Conservation (phyloP, 805 yeast species). For the Candida namnaoensis region DNA sequence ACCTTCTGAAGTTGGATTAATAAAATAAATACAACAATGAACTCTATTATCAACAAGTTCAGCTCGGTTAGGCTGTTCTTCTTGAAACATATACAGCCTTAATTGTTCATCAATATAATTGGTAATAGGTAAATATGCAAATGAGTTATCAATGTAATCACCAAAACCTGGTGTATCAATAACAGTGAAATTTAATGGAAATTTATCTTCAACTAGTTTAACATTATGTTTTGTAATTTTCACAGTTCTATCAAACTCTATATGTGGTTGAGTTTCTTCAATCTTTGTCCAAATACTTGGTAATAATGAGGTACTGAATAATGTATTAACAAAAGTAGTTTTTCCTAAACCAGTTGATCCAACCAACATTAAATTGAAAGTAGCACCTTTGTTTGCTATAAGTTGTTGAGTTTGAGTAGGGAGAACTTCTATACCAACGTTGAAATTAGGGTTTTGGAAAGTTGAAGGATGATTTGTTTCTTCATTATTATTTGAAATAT, state of each 20-base stretch:
- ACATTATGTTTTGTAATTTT: slow-evolving; percentile 28
- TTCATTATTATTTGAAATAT: no score
- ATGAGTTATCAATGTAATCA: slow-evolving; percentile 53
- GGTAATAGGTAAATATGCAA: slow-evolving; percentile 60
- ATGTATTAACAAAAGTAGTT: slow-evolving; percentile 71
- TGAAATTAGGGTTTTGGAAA: neutral
- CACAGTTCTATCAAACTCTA: slow-evolving; percentile 26
- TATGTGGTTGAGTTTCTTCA: slow-evolving; percentile 27
- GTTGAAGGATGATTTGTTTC: neutral
- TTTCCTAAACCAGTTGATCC: slow-evolving; percentile 87
- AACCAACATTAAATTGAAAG: slow-evolving; percentile 75
- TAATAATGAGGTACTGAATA: slow-evolving; percentile 46
- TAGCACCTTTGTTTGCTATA: slow-evolving; percentile 48
- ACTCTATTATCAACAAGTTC: slow-evolving; percentile 55
- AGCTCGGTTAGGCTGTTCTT: slow-evolving; percentile 60
- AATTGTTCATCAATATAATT: slow-evolving; percentile 78
- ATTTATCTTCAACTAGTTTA: slow-evolving; percentile 50
- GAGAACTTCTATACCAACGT: slow-evolving; percentile 18
- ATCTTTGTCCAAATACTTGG: slow-evolving; percentile 32
- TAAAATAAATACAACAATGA: slow-evolving; percentile 80
- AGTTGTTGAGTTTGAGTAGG: slow-evolving; percentile 21
- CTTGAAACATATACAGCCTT: slow-evolving; percentile 59
- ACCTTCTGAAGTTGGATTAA: slow-evolving; percentile 59
- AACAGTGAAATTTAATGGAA: slow-evolving; percentile 49
- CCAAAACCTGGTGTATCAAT: slow-evolving; percentile 80